Conservation (phyloP, 805 yeast species). For the Barnettozyma sucrosica region DNA sequence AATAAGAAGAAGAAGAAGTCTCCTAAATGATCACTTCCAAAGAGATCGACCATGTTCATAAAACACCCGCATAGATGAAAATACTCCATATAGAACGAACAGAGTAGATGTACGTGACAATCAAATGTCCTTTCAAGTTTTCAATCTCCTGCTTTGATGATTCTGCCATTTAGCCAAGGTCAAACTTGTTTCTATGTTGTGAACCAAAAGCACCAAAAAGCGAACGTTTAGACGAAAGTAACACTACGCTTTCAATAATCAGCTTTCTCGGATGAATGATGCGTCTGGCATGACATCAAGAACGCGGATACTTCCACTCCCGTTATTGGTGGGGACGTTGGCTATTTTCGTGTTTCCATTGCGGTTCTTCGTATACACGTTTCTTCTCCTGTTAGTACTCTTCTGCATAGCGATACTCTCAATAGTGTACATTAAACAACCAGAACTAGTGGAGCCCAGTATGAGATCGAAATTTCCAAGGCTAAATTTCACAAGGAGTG, state of each 20-base stretch:
- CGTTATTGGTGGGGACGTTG: not conserved
- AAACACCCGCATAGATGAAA: not conserved
- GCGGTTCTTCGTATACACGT: not conserved
- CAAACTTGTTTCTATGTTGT: not conserved
- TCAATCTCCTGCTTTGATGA: not conserved
- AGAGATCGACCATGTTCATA: not conserved
- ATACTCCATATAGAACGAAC: not conserved
- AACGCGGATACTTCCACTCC: not conserved
- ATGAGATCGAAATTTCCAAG: conserved; percentile 15
- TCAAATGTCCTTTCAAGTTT: not conserved
- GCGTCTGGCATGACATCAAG: not conserved
- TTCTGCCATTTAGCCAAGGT: not conserved
- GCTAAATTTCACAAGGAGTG: conserved; percentile 23
- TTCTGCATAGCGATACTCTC: not conserved
- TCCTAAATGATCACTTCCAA: not conserved
- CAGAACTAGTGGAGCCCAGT: not conserved
- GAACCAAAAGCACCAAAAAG: not conserved
- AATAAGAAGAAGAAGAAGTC: conserved; percentile 4
- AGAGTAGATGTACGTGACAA: too few relatives aligned
- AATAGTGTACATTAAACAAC: not conserved
- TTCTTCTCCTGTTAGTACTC: not conserved
- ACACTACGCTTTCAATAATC: not conserved
- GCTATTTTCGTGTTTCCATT: not conserved
- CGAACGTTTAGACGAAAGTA: too few relatives aligned
- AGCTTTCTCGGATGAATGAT: not conserved